Conservation (phyloP, 2,329 filamentous ascomycete species). For the Colletotrichum sidae region DNA sequence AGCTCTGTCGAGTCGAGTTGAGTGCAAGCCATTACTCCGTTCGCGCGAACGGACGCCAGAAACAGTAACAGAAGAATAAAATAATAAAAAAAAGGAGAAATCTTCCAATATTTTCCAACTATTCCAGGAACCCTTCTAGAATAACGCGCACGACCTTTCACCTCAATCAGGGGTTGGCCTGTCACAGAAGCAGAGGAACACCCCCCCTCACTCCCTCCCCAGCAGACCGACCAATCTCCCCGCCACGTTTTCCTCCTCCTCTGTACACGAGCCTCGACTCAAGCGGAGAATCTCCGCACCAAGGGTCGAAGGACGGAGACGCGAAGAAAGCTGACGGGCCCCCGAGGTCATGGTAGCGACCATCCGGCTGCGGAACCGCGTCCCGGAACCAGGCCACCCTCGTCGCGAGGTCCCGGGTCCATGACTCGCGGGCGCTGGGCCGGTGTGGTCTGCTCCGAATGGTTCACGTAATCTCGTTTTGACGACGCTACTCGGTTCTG, state of each 20-base stretch:
- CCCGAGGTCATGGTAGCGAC: constrained; percentile 30
- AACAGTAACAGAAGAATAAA: constrained; percentile 1
- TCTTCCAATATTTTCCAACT: constrained; percentile 20
- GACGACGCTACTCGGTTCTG: constrained; percentile 17
- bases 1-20: constrained; percentile 3
- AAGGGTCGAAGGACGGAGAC: constrained; percentile 17
- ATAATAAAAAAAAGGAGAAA: constrained; percentile 1
- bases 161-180: constrained; percentile 26
- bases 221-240: constrained; percentile 25
- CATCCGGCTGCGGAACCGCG: constrained; percentile 24
- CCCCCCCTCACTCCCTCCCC: neutral
- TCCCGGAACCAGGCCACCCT: constrained; percentile 30
- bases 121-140: constrained; percentile 33
- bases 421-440: constrained; percentile 28
- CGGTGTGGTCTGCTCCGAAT: neutral
- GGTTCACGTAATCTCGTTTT: neutral
- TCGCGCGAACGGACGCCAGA: constrained; percentile 14
- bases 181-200: constrained; percentile 32
- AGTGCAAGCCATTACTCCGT: constrained; percentile 22
- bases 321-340: constrained; percentile 25
- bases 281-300: constrained; percentile 34
- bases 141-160: constrained; percentile 31
- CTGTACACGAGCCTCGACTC: constrained; percentile 12
- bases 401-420: constrained; percentile 1
- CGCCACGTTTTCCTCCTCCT: constrained; percentile 30